Percentiles rank a stretch among this genome's conserved stretches.
Evolutionary conservation across 2,329 filamentous ascomycete species (phyloP).

Genomic region (Talaromyces marneffei): DNA sequence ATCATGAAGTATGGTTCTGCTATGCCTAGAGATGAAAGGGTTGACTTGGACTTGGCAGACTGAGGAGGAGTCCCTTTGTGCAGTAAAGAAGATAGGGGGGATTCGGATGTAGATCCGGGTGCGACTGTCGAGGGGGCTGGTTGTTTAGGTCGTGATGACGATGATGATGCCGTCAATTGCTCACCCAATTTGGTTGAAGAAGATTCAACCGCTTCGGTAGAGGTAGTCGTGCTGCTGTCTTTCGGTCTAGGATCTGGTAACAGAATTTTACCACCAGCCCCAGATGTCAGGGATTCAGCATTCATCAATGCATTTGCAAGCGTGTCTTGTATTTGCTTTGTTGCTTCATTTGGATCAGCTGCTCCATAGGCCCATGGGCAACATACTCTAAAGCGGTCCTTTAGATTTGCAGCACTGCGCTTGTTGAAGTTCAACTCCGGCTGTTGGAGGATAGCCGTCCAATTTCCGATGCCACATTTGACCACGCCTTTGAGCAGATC

Average conservation of each 20-base stretch:
- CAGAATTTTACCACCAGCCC: slow-evolving; percentile 21
- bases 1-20: slow-evolving; percentile 42
- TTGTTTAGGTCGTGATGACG: background rate
- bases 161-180: background rate
- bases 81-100: slow-evolving; percentile 1
- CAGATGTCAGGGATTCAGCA: slow-evolving; percentile 25
- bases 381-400: slow-evolving; percentile 56
- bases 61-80: slow-evolving; percentile 25
- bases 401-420: slow-evolving; percentile 57
- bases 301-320: slow-evolving; percentile 30
- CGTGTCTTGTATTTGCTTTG: slow-evolving; percentile 32
- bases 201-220: slow-evolving; percentile 12
- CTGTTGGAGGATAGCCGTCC: slow-evolving; percentile 57
- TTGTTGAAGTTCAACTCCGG: slow-evolving; percentile 53
- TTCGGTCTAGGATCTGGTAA: slow-evolving; percentile 22
- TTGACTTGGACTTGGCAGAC: slow-evolving; percentile 28
- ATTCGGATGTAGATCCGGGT: background rate
- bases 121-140: background rate
- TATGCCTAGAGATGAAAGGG: slow-evolving; percentile 42
- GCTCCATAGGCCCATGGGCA: slow-evolving; percentile 45
- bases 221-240: slow-evolving; percentile 11
- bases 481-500: slow-evolving; percentile 54
- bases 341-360: slow-evolving; percentile 33
- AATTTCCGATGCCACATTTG: slow-evolving; percentile 58
- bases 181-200: slow-evolving; percentile 8